Base-by-base conservation (phyloP, 257 asterid species). In the Rhazya stricta region DNA sequence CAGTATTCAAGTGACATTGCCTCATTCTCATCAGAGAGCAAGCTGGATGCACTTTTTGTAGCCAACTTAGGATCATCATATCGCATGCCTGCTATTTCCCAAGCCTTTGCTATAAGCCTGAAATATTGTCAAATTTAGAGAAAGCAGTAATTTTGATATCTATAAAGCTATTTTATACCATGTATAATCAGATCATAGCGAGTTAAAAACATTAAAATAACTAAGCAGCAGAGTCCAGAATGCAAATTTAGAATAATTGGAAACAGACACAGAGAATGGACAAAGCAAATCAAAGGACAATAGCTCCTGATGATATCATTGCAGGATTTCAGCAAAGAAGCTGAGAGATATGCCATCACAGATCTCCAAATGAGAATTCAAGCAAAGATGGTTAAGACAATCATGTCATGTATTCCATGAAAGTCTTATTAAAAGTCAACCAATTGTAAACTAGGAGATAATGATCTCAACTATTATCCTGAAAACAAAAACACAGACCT, bases 11-110 rank as follows among this genome's bases (percentile, higher is more conserved):
- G 84, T 15, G 79, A 81, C 63, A 76, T 83, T 56, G 84, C 80
- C 58, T 69, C 42, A 65, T 82, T 30, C 81, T 81, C 85, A 67
- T 77, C 82, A 48, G 89, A 81, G 1, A 92, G 85, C 83, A 92
- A 77, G 69, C 63, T 74, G 37, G 93, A 88, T 68, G 94, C 85
- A 80, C 81, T 84, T 85, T 85, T 91, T 87, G 82, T 83, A 25
- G 79, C 86, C 79, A 90, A 86, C 81, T 90, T 88, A 71, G 94
- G 77, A 76, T 89, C 90, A 77, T 76, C 89, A 30, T 89, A 89
- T 76, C 97, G 88, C 51, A 81, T 84, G 66, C 97, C 94, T 29
- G 96, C 94, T 78, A 87, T 82, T 85, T 84, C 91, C 98, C 98
- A 92, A 74, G 94, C 96, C 81, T 87, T 85, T 39, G 92, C 84